Evolutionary conservation across 2,329 filamentous ascomycete genomes (phyloP).

Genomic region (Trichoderma afroharzianum): DNA sequence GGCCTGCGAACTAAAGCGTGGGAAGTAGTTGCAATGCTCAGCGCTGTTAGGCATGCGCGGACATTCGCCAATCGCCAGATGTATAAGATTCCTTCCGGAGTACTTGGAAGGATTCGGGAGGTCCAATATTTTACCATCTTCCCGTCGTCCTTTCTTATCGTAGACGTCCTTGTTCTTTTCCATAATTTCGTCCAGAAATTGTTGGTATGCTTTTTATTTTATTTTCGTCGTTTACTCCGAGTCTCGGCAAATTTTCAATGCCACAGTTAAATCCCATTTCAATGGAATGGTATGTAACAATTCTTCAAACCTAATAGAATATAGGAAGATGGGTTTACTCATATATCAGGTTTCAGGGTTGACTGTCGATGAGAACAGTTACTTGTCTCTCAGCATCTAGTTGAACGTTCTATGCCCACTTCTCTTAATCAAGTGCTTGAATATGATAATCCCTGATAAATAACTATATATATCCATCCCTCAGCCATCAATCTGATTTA

Average conservation of each 20-base stretch:
- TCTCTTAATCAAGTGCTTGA: not conserved
- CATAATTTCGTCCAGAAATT: not conserved
- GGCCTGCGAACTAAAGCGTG: not conserved
- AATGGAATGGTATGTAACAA: too few species aligned
- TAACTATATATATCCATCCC: fast-evolving
- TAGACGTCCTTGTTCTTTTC: not conserved
- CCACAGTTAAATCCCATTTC: not conserved
- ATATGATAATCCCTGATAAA: not conserved
- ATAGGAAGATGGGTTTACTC: not conserved
- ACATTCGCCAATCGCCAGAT: not conserved
- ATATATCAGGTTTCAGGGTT: not conserved
- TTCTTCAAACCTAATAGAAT: not conserved
- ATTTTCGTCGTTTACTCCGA: not conserved
- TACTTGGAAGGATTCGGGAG: not conserved
- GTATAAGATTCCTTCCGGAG: not conserved
- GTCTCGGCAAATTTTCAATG: not conserved
- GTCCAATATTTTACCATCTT: not conserved
- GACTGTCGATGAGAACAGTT: not conserved
- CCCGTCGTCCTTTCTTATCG: not conserved
- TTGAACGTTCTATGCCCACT: not conserved
- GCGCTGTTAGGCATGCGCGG: not conserved
- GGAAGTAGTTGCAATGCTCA: not conserved
- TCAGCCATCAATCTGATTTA: not conserved
- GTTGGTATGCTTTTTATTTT: not conserved
- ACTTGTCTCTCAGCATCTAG: not conserved